Conservation (phyloP, 306 rosid genomes). For the Fragaria vesca region DNA sequence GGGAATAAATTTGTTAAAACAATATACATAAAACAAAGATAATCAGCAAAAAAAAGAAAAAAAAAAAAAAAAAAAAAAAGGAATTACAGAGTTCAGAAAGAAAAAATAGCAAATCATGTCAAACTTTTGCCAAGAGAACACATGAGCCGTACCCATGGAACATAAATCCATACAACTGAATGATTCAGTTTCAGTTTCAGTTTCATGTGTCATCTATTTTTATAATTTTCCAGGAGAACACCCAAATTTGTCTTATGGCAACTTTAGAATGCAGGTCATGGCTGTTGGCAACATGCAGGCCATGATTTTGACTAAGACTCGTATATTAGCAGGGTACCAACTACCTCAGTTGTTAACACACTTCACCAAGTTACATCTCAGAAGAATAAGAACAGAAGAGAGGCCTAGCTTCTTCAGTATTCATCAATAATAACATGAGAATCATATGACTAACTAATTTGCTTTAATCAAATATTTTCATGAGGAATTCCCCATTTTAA, state of each 20-base stretch:
- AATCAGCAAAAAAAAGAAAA: no score
- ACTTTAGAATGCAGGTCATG: background rate
- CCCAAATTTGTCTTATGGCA: background rate
- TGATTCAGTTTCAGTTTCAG: background rate
- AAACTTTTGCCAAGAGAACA: background rate
- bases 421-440: background rate
- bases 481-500: no score
- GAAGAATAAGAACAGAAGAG: background rate
- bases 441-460: background rate
- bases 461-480: background rate
- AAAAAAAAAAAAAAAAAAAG: background rate
- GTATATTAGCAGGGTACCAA: background rate
- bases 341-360: background rate
- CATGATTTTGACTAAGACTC: background rate
- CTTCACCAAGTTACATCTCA: background rate
- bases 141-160: background rate
- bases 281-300: background rate
- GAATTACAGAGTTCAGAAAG: background rate
- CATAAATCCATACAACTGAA: background rate
- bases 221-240: background rate
- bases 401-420: background rate
- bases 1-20: constrained; percentile 1
- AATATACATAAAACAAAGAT: no score
- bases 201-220: background rate
- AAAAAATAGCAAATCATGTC: background rate